Base-by-base conservation (phyloP, 768 basidiomycete genomes). In the Leccinum aurantiacum region DNA sequence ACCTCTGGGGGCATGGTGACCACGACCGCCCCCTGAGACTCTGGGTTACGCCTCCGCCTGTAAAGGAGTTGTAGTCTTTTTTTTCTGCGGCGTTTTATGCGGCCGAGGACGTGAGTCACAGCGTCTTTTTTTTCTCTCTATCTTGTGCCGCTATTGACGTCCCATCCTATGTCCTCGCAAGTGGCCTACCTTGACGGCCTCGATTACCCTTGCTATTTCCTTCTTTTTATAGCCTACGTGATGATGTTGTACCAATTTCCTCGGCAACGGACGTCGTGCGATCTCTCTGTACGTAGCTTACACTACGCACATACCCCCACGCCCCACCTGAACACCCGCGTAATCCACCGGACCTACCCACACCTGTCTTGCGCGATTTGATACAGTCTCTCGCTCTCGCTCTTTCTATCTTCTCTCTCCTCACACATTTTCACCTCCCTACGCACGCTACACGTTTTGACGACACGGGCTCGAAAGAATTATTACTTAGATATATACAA, bases 1-100 rank as follows among this genome's bases (percentile, higher is more conserved):
- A 90, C 72, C 71, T 89, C 11, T 81, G 81, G 69, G 88, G 87
- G 3, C 74, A 80, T 53, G 82, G 82, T 59, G 67, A 59, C 37
- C 59, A 75, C 63, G 65, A 75, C 67, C 49, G 56, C 24, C 51
- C 58, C 24, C 29, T 73, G 13, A 65, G 65, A 62, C 59, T 64
- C 13, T 70, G 65, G 66, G 64, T 24, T 7, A 56, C 65, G 27
- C 56, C 63, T 10, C 63, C 70, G 3, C 62, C 68, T 9, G 67
- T 70, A 13, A 74, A 71, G 53, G 70, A 74, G 2, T 4, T 70
- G 48, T 67, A 72, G 56, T 22, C 35, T 52, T 31, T n/a, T 24
- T 24, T 47, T 1, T 24, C 24, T 24, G 24, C 2, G 24, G 24
- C 24, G 2, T 24, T 24, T 24, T 24, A 24, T 24, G 24, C 2